Evolutionary conservation across 2,329 filamentous ascomycete species (phyloP), one percentile per base, ranked within the genome.

Genomic region (Exophiala alcalophila): DNA sequence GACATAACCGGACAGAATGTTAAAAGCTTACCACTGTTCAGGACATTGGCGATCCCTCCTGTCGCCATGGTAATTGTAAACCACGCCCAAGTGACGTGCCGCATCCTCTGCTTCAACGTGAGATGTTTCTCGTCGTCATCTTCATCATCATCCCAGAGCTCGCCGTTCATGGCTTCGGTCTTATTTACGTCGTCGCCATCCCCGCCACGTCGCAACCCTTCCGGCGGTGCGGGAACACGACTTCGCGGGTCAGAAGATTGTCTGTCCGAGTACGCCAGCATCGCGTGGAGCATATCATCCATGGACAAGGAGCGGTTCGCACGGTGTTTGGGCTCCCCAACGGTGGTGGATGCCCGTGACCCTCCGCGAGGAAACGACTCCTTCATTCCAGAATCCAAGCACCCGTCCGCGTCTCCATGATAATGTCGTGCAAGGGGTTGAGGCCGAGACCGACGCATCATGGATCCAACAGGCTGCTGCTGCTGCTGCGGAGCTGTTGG

Each of bases 71-170:
- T 80, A 62, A 81, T 68, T 11, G 84, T 86, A 57, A 89, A 91
- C 73, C 81, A 91, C 0, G 84, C 88, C 86, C 86, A 91, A 1
- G 79, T 81, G 51, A 80, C 74, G 63, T 82, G 78, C 36, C 73
- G 65, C 30, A 81, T 72, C n/a, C 78, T 65, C 51, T 78, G 67
- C 49, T 67, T 72, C 66, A 74, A 78, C 30, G 63, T 59, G 14
- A 76, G 59, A 10, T 55, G 47, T 4, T 50, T 45, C 21, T 52
- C 49, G 20, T 26, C 14, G 21, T 41, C 32, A 23, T 54, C 40
- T 14, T 40, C 38, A 24, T 38, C n/a, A n/a, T n/a, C n/a, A n/a
- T n/a, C n/a, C n/a, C n/a, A n/a, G n/a, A n/a, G n/a, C n/a, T n/a
- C n/a, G n/a, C n/a, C n/a, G n/a, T n/a, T n/a, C n/a, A n/a, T n/a